phyloP scores from a whole-genome alignment of 2,329 filamentous ascomycete genomes.

The Botrytis elliptica region DNA sequence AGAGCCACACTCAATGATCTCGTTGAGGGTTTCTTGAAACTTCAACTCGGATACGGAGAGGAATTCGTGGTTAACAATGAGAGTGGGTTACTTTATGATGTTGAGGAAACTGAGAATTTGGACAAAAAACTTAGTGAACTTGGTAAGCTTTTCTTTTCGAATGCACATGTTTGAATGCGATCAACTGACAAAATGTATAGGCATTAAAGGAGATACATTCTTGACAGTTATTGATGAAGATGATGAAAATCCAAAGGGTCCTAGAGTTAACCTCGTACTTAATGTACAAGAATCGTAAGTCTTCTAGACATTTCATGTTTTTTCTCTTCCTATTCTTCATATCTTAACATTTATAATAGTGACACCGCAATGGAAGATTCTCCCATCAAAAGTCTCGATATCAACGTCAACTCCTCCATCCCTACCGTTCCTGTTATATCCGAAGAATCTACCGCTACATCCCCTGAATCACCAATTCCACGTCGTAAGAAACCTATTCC shows the following conservation, averaged over 20 bases:
- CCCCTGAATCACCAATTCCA: slow-evolving; percentile 32
- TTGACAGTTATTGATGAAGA: slow-evolving; percentile 83
- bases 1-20: slow-evolving; percentile 76
- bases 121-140: slow-evolving; percentile 75
- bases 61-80: slow-evolving; percentile 79
- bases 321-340: neutral
- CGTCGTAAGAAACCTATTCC: slow-evolving; percentile 29
- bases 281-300: slow-evolving; percentile 63
- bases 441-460: slow-evolving; percentile 21
- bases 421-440: slow-evolving; percentile 32
- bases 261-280: slow-evolving; percentile 78
- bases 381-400: slow-evolving; percentile 48
- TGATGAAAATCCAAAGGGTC: slow-evolving; percentile 68
- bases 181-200: slow-evolving; percentile 40
- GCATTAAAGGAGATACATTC: slow-evolving; percentile 70
- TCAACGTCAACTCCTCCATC: slow-evolving; percentile 27
- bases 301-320: neutral
- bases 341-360: neutral
- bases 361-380: slow-evolving; percentile 46
- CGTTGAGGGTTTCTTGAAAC: slow-evolving; percentile 70
- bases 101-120: slow-evolving; percentile 84
- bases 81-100: slow-evolving; percentile 78
- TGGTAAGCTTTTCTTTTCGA: slow-evolving; percentile 46
- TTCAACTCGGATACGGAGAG: slow-evolving; percentile 72
- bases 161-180: neutral